Base-by-base conservation (phyloP, 2,329 filamentous ascomycete species). In the Coniochaeta ligniaria region DNA sequence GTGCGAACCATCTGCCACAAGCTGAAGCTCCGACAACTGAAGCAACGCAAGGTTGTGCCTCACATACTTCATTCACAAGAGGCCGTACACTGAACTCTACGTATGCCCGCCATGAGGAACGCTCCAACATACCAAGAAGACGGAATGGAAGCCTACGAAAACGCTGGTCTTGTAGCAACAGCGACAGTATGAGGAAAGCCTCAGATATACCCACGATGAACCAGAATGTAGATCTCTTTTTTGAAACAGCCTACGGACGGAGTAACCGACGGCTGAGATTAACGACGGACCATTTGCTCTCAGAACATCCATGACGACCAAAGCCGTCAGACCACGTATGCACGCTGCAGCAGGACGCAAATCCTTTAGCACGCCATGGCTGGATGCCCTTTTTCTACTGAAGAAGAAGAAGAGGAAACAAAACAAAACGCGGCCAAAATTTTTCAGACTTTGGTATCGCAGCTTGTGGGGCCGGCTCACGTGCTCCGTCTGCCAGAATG, bases 231-330 rank as follows among this genome's bases (percentile, higher is more conserved):
- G 80, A 82, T 83, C 80, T 80, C 79, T 68, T 75, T 76, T 80
- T 81, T 83, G 80, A 83, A 83, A 82, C 80, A 76, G 73, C 75
- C 76, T 73, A 72, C 76, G 78, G 79, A 82, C 75, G 72, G 76
- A 72, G 71, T 66, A 74, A 74, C 75, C 75, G 75, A 67, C 75
- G 78, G 73, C 78, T 68, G 80, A 78, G 80, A 83, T 83, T 82
- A 83, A 83, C 79, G 79, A 82, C 75, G 78, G 80, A 82, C 80
- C 78, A 64, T 68, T 72, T 79, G 67, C 73, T 81, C 79, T 81
- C 68, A 74, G 74, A 78, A 70, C 71, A 66, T 67, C 70, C 73
- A 70, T 67, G 68, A 63, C 66, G 66, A 65, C 68, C 69, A 71
- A 71, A 70, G 67, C 62, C 65, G 62, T 64, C 64, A 61, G 64